Base-by-base conservation (phyloP, 306 rosid genomes). In the Dryas octopetala region DNA sequence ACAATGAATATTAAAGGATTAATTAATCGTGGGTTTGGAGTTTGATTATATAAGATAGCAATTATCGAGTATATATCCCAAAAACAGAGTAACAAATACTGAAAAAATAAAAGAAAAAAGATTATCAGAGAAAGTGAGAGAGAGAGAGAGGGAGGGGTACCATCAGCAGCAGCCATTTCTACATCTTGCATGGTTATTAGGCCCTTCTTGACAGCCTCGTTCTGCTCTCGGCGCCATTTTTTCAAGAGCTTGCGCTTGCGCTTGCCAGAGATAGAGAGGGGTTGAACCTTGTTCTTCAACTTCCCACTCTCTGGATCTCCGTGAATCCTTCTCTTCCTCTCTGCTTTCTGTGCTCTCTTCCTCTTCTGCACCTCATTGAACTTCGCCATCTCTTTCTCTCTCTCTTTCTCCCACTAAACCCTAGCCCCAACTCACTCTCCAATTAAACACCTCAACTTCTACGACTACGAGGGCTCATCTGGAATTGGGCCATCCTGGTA, bases 181-280 rank as follows among this genome's bases (percentile, higher is more conserved):
- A 91, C 91, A 73, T 90, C 97, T 86, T 91, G 88, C 89, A 94
- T 84, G 79, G 75, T 90, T 17, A 88, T 61, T 23, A 90, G 77
- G 28, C 97, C 97, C 77, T 84, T 85, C 74, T 77, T 67, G 66
- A 86, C 28, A 46, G 96, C 97, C 11, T 86, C 93, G 73, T 89
- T 91, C 79, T 89, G 96, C 5, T 91, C 96, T 58, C 98, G 81
- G 75, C 95, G 95, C 87, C 89, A 85, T 76, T 84, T 86, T 73
- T 89, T 90, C 78, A 90, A 65, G 81, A 95, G 94, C 96, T 91
- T 95, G 77, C 95, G 96, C 89, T 95, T 87, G 74, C 97, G 98
- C 79, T 95, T 95, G 57, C 93, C 93, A 61, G 98, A 95, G 9
- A 90, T 58, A 28, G 90, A 74, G 66, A 62, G 66, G 10, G 90